Percentiles rank a stretch among this genome's conserved stretches.
Conservation (phyloP, 176 grass and related monocot genomes). For the Bolboschoenus planiculmis region DNA sequence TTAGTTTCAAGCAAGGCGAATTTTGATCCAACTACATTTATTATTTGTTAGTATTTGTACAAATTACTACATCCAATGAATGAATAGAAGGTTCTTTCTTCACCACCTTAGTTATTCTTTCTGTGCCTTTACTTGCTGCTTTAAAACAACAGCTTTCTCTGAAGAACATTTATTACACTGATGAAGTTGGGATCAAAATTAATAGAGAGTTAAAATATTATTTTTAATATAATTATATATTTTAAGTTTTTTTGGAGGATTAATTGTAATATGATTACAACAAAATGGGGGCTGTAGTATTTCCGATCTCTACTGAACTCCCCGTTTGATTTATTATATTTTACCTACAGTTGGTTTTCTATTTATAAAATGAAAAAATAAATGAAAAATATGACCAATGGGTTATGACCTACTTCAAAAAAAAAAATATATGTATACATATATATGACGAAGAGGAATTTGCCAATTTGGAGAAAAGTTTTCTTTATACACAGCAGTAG, state of each 20-base stretch:
- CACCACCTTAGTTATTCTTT: constrained; percentile 19
- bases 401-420: neutral
- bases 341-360: neutral
- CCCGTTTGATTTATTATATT: too few species aligned
- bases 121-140: neutral
- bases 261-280: too few species aligned
- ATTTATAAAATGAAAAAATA: neutral
- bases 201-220: too few species aligned
- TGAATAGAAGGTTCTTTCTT: constrained; percentile 22
- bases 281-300: too few species aligned
- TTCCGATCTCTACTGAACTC: too few species aligned
- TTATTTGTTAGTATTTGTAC: neutral
- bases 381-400: neutral
- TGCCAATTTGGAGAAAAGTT: neutral
- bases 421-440: neutral
- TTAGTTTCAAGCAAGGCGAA: neutral
- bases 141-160: neutral
- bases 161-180: neutral
- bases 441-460: neutral
- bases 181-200: too few species aligned
- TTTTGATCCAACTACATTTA: constrained; percentile 2
- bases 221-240: too few species aligned
- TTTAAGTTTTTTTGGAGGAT: too few species aligned
- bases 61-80: neutral
- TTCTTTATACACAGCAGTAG: neutral